A percentile compares a stretch with the other conserved stretches of the same genome.
These are phyloP conservation scores for Leccinum disarticulatum DNA, from an alignment of 768 basidiomycete genomes.

Conservation along the genomic window DNA sequence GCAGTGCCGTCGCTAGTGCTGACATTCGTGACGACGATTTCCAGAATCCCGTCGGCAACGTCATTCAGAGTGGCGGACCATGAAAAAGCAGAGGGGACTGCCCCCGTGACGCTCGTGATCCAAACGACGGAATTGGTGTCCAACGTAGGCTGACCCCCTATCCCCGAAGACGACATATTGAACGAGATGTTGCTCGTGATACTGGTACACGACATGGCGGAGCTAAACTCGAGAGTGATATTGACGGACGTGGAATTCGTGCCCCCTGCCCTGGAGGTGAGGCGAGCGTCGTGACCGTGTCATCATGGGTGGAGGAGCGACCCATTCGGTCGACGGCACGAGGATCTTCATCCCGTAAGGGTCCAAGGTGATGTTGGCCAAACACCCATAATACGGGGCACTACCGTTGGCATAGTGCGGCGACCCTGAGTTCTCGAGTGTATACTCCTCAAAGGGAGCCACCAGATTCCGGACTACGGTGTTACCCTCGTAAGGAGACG, in stretches of 20 bases:
- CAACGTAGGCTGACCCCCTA: slow-evolving; percentile 56
- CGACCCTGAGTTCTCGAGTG: slow-evolving; percentile 61
- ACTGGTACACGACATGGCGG: slow-evolving; percentile 68
- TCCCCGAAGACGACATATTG: slow-evolving; percentile 67
- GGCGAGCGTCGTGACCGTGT: slow-evolving; percentile 84
- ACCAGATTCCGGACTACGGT: slow-evolving; percentile 70
- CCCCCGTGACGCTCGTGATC: slow-evolving; percentile 53
- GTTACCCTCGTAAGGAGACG: slow-evolving; percentile 69
- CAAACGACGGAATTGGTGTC: slow-evolving; percentile 47
- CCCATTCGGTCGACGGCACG: slow-evolving; percentile 69
- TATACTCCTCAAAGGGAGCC: slow-evolving; percentile 80
- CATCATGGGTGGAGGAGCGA: slow-evolving; percentile 65
- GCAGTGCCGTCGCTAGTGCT: slow-evolving; percentile 39
- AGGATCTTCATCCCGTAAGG: slow-evolving; percentile 81
- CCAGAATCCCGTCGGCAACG: slow-evolving; percentile 81
- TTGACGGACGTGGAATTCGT: slow-evolving; percentile 57
- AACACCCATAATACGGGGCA: slow-evolving; percentile 75
- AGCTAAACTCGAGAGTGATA: slow-evolving; percentile 78
- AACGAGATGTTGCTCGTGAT: slow-evolving; percentile 65
- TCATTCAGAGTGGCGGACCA: slow-evolving; percentile 75
- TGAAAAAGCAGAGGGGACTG: slow-evolving; percentile 58
- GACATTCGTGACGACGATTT: slow-evolving; percentile 65
- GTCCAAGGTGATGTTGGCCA: slow-evolving; percentile 61
- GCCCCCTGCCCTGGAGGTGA: slow-evolving; percentile 40
- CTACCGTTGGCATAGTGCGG: slow-evolving; percentile 58